These are phyloP conservation scores for Camellia sinensis DNA, from an alignment of 148 eudicot species.

Conservation along the genomic window DNA sequence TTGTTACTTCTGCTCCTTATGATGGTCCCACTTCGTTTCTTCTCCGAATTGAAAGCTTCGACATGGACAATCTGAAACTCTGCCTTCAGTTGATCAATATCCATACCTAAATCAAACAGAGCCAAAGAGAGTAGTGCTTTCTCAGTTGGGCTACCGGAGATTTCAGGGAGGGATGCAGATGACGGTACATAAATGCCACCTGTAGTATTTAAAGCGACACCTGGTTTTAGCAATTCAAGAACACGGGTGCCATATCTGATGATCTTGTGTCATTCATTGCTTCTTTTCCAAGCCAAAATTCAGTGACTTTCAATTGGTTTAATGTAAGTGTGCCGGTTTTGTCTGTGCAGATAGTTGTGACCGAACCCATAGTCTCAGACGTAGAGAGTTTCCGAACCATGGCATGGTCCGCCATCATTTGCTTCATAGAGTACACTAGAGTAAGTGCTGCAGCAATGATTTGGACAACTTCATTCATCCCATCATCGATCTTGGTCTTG, in stretches of 20 bases:
- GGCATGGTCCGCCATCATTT: slow-evolving; percentile 28
- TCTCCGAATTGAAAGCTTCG: slow-evolving; percentile 42
- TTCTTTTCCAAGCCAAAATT: slow-evolving; percentile 26
- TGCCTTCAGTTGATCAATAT: slow-evolving; percentile 20
- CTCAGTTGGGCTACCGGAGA: slow-evolving; percentile 51
- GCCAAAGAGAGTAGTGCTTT: slow-evolving; percentile 43
- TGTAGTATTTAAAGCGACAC: background rate
- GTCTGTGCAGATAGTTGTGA: slow-evolving; percentile 48
- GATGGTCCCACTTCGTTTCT: slow-evolving; percentile 36
- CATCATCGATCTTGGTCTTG: slow-evolving; percentile 16
- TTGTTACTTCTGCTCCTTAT: slow-evolving; percentile 3
- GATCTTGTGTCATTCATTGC: background rate
- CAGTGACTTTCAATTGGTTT: slow-evolving; percentile 33
- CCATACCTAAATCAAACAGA: slow-evolving; percentile 28
- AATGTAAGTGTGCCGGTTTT: slow-evolving; percentile 51
- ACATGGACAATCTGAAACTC: slow-evolving; percentile 30
- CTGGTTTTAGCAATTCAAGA: slow-evolving; percentile 1
- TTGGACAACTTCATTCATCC: slow-evolving; percentile 18
- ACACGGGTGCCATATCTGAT: background rate
- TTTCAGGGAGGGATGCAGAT: slow-evolving; percentile 7
- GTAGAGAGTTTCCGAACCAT: slow-evolving; percentile 53
- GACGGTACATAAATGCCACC: background rate
- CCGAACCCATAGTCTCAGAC: slow-evolving; percentile 56
- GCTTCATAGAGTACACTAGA: slow-evolving; percentile 31
- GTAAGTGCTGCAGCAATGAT: slow-evolving; percentile 25